These are phyloP conservation scores for Leccinum longicurvipes DNA, from an alignment of 768 basidiomycete species.

Conservation along the genomic window DNA sequence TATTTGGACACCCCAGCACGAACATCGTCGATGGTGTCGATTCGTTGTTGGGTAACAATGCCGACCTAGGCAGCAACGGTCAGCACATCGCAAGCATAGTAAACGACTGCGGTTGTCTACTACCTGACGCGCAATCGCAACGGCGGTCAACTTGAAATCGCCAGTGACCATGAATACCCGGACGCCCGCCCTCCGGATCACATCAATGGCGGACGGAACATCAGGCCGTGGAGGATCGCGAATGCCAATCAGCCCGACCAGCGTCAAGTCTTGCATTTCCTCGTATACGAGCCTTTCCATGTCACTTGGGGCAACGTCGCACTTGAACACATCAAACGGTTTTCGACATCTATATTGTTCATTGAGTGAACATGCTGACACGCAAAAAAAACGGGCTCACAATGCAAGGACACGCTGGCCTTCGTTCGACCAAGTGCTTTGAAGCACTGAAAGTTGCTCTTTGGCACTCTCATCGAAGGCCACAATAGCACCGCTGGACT, in stretches of 20 bases:
- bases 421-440: slow-evolving; percentile 43
- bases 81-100: background rate
- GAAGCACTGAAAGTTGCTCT: slow-evolving; percentile 24
- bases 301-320: slow-evolving; percentile 21
- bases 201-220: slow-evolving; percentile 42
- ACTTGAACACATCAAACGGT: slow-evolving; percentile 17
- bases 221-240: slow-evolving; percentile 58
- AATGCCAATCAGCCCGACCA: slow-evolving; percentile 53
- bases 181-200: slow-evolving; percentile 49
- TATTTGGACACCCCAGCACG: slow-evolving; percentile 7
- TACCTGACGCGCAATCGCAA: slow-evolving; percentile 48
- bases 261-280: slow-evolving; percentile 38
- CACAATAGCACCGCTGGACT: slow-evolving; percentile 29
- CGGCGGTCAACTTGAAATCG: slow-evolving; percentile 52
- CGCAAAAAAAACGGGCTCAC: slow-evolving; percentile 8
- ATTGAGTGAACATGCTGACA: background rate
- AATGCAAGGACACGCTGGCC: slow-evolving; percentile 56
- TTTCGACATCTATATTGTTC: slow-evolving; percentile 27
- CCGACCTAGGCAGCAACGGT: slow-evolving; percentile 33
- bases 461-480: slow-evolving; percentile 28
- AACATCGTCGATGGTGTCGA: slow-evolving; percentile 33
- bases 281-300: slow-evolving; percentile 39
- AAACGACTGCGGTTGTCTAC: slow-evolving; percentile 20
- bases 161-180: slow-evolving; percentile 58
- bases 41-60: slow-evolving; percentile 39